phyloP scores from a whole-genome alignment of 768 basidiomycete genomes.

The Cystofilobasidium bisporidii region DNA sequence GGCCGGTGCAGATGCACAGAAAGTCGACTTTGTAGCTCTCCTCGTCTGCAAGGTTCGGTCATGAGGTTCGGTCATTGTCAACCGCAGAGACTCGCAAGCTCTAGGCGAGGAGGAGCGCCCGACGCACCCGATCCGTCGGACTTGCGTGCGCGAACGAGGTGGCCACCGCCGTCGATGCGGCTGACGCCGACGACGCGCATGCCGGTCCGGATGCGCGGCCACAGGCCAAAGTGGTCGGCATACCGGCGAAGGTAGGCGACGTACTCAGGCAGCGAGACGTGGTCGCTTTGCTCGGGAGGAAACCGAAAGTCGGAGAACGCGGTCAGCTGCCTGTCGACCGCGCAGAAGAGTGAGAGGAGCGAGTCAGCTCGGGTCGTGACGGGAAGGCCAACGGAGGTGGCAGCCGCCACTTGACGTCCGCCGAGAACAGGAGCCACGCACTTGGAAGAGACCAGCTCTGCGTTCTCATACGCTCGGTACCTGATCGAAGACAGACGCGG shows the following conservation, averaged over 20 bases:
- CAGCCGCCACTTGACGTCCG: background rate
- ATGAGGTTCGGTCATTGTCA: background rate
- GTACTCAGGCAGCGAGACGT: constrained; percentile 48
- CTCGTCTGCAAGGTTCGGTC: background rate
- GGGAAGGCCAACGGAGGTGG: background rate
- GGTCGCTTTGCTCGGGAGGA: constrained; percentile 46
- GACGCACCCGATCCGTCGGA: background rate
- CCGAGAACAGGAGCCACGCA: background rate
- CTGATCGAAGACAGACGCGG: constrained; percentile 26
- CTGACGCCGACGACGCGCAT: constrained; percentile 44
- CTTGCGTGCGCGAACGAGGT: constrained; percentile 36
- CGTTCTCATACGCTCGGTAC: constrained; percentile 49
- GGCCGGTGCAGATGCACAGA: constrained; percentile 26
- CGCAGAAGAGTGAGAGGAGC: background rate
- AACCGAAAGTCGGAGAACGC: constrained; percentile 31
- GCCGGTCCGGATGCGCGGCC: constrained; percentile 41
- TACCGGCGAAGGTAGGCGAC: constrained; percentile 49
- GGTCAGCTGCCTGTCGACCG: constrained; percentile 17
- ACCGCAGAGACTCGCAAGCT: too few species aligned
- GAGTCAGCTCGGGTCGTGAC: background rate
- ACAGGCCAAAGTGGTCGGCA: constrained; percentile 44
- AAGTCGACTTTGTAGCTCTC: constrained; percentile 1
- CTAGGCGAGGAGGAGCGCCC: too few species aligned
- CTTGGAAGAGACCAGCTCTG: constrained; percentile 43
- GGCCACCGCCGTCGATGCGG: constrained; percentile 40